Conservation (phyloP, 2,329 filamentous ascomycete species). For the Beauveria sp. region DNA sequence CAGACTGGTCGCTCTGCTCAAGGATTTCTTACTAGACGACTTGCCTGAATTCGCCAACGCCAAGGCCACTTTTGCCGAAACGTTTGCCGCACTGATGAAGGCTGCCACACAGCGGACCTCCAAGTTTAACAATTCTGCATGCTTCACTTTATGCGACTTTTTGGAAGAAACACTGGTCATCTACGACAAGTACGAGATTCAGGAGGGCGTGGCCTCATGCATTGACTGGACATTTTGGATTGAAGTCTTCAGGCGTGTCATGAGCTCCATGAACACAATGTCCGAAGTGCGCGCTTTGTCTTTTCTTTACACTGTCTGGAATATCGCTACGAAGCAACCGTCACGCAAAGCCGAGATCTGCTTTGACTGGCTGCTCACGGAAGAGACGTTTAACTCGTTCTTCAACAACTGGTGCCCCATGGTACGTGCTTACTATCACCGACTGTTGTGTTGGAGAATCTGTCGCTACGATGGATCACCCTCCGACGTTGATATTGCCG, state of each 20-base stretch:
- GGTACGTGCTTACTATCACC: slow-evolving; percentile 90
- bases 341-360: slow-evolving; percentile 64
- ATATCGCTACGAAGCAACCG: slow-evolving; percentile 57
- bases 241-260: slow-evolving; percentile 68
- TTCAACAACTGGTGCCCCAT: slow-evolving; percentile 96
- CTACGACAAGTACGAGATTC: slow-evolving; percentile 39
- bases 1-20: slow-evolving; percentile 70
- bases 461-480: slow-evolving; percentile 65
- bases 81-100: slow-evolving; percentile 67
- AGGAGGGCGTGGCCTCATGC: slow-evolving; percentile 34
- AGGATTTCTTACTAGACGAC: slow-evolving; percentile 61
- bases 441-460: slow-evolving; percentile 81
- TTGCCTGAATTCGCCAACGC: slow-evolving; percentile 31
- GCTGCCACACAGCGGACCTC: slow-evolving; percentile 68
- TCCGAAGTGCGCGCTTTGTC: slow-evolving; percentile 80
- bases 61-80: slow-evolving; percentile 65
- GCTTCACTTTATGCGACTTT: slow-evolving; percentile 87
- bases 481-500: slow-evolving; percentile 60
- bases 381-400: slow-evolving; percentile 67
- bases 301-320: slow-evolving; percentile 76
- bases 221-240: slow-evolving; percentile 83
- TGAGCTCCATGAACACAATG: slow-evolving; percentile 79
- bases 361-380: slow-evolving; percentile 65
- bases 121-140: slow-evolving; percentile 73
- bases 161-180: slow-evolving; percentile 72